Conservation (phyloP, 139 green algal genomes). For the Chlorella sorokiniana region DNA sequence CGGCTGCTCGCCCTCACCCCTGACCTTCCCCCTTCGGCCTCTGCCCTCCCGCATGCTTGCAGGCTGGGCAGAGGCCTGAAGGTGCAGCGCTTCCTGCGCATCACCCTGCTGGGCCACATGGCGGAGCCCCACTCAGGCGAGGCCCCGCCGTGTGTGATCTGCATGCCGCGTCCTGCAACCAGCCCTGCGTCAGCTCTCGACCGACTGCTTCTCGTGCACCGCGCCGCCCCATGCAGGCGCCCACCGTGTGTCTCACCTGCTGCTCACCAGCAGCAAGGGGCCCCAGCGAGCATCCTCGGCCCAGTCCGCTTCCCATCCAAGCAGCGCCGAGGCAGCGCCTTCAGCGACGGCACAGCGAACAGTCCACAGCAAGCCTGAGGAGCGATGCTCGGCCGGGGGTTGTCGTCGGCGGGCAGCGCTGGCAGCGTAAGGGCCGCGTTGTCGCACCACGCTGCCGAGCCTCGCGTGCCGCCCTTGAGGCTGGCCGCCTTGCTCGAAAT, state of each 20-base stretch:
- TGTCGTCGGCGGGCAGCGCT: too few relatives aligned
- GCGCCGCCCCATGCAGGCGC: constrained; percentile 1
- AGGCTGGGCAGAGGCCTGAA: constrained; percentile 34
- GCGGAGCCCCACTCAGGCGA: constrained; percentile 1
- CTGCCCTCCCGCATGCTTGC: not conserved
- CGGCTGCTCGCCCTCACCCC: not conserved
- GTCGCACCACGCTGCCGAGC: not conserved
- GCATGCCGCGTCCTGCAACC: not conserved
- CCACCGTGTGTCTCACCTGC: constrained; percentile 35
- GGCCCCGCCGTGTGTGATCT: not conserved
- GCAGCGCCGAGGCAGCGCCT: not conserved
- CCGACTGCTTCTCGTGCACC: not conserved
- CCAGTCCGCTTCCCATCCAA: not conserved
- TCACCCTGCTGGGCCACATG: constrained; percentile 51
- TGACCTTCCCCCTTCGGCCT: not conserved
- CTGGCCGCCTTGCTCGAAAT: not conserved
- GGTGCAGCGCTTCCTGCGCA: constrained; percentile 53
- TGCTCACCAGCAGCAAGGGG: constrained; percentile 22
- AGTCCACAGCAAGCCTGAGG: not conserved
- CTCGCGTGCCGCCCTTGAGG: not conserved
- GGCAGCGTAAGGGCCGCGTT: too few relatives aligned
- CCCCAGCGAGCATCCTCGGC: not conserved
- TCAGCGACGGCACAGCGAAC: not conserved
- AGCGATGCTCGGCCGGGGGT: too few relatives aligned
- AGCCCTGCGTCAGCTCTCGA: too few relatives aligned